These are phyloP conservation scores for Pythium myriotylum DNA, from an alignment of 352 stramenopile species.

Conservation along the genomic window DNA sequence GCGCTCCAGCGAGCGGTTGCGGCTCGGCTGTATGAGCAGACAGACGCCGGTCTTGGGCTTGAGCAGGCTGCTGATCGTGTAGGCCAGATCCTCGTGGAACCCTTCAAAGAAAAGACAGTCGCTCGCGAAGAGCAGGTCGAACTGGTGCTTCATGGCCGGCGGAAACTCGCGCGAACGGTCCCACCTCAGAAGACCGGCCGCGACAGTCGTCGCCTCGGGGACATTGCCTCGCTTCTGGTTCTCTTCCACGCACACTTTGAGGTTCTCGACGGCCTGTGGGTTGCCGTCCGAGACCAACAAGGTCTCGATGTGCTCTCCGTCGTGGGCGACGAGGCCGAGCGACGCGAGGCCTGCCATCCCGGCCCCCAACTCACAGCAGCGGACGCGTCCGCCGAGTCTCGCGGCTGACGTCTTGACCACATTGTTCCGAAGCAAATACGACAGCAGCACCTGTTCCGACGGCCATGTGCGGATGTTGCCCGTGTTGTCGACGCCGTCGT, in stretches of 20 bases:
- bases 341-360: slow-evolving; percentile 79
- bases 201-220: slow-evolving; percentile 10
- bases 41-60: slow-evolving; percentile 44
- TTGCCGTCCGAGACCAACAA: slow-evolving; percentile 84
- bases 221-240: slow-evolving; percentile 41
- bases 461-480: slow-evolving; percentile 89
- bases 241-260: slow-evolving; percentile 59
- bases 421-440: slow-evolving; percentile 52
- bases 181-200: slow-evolving; percentile 66
- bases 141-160: slow-evolving; percentile 43
- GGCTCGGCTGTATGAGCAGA: slow-evolving; percentile 76
- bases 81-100: slow-evolving; percentile 77
- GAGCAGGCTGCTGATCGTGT: slow-evolving; percentile 67
- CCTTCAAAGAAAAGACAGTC: slow-evolving; percentile 90
- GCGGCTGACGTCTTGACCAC: slow-evolving; percentile 34
- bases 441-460: slow-evolving; percentile 75
- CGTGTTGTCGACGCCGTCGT: slow-evolving; percentile 86
- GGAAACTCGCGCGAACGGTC: slow-evolving; percentile 44
- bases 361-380: slow-evolving; percentile 71
- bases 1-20: slow-evolving; percentile 75
- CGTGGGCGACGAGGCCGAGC: slow-evolving; percentile 61
- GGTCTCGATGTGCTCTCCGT: slow-evolving; percentile 35
- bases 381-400: slow-evolving; percentile 17
- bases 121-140: slow-evolving; percentile 81
- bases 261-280: slow-evolving; percentile 61